Percentiles rank a stretch among this genome's conserved stretches.
Evolutionary conservation across 768 basidiomycete species (phyloP).

Genomic region (Lyophyllum shimeji): DNA sequence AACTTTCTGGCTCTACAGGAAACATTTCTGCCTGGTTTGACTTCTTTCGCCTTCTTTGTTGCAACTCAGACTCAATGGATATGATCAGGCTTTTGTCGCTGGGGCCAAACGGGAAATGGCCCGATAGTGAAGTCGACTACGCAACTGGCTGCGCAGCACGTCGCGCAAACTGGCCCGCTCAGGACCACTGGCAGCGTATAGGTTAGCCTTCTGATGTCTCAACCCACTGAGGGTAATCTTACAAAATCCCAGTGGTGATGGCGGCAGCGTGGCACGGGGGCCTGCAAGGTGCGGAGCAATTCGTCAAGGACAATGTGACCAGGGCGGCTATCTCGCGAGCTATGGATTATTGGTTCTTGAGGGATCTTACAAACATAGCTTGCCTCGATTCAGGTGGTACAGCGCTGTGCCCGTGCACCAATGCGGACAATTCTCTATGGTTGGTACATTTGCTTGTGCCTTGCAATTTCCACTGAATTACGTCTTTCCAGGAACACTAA

Average conservation of each 20-base stretch:
- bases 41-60: not conserved
- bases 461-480: not conserved
- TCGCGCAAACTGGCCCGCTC: conserved; percentile 71
- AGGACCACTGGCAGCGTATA: conserved; percentile 55
- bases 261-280: conserved; percentile 60
- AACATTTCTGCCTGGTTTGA: conserved; percentile 11
- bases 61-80: not conserved
- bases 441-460: conserved; percentile 13
- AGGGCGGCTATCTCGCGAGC: conserved; percentile 42
- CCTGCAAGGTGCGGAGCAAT: conserved; percentile 37
- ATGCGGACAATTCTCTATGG: conserved; percentile 44
- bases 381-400: conserved; percentile 60
- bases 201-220: conserved; percentile 28
- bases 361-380: conserved; percentile 52
- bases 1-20: conserved; percentile 27
- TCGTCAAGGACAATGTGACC: conserved; percentile 38
- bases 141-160: conserved; percentile 60
- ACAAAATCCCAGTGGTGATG: conserved; percentile 42
- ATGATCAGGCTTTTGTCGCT: conserved; percentile 45
- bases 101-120: conserved; percentile 53
- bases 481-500: conserved; percentile 56
- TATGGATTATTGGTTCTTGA: conserved; percentile 63
- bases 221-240: not conserved
- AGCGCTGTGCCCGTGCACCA: conserved; percentile 51
- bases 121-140: conserved; percentile 56